Conservation (phyloP, 306 rosid species). For the Dryas octopetala region DNA sequence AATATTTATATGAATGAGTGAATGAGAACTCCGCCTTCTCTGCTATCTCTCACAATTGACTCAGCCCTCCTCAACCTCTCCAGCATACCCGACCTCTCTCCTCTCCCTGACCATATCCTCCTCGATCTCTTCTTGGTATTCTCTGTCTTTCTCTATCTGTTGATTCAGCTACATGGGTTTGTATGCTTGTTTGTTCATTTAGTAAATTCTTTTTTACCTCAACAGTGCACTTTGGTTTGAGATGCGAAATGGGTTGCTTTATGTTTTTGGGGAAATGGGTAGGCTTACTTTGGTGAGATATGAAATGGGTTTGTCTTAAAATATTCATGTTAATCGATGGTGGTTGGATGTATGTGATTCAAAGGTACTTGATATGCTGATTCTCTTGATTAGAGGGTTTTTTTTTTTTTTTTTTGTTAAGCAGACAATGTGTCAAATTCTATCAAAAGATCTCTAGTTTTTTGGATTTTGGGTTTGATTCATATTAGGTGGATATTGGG, state of each 20-base stretch:
- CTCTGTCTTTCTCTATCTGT: not conserved
- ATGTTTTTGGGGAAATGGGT: not conserved
- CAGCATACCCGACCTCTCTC: conserved; percentile 80
- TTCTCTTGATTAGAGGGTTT: not conserved
- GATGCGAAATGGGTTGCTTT: conserved; percentile 6
- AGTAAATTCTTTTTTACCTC: not conserved
- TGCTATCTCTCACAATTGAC: conserved; percentile 77
- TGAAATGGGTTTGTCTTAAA: conserved; percentile 10
- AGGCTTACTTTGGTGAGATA: not conserved
- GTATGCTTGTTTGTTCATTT: not conserved
- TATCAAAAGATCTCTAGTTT: not conserved
- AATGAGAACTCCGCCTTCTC: conserved; percentile 91
- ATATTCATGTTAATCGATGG: not conserved
- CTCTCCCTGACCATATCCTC: conserved; percentile 89
- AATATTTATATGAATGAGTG: conserved; percentile 38
- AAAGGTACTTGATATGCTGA: not conserved
- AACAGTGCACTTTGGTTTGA: not conserved
- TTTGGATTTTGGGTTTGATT: not conserved
- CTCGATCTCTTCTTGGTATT: conserved; percentile 72
- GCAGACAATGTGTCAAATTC: not conserved
- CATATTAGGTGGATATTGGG: not conserved
- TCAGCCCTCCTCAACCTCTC: conserved; percentile 82
- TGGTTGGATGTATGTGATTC: not conserved
- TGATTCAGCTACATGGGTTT: not conserved
- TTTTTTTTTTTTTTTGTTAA: not conserved